phyloP scores from a whole-genome alignment of 371 early-diverging fungal species.

The Mortierella sp. region DNA sequence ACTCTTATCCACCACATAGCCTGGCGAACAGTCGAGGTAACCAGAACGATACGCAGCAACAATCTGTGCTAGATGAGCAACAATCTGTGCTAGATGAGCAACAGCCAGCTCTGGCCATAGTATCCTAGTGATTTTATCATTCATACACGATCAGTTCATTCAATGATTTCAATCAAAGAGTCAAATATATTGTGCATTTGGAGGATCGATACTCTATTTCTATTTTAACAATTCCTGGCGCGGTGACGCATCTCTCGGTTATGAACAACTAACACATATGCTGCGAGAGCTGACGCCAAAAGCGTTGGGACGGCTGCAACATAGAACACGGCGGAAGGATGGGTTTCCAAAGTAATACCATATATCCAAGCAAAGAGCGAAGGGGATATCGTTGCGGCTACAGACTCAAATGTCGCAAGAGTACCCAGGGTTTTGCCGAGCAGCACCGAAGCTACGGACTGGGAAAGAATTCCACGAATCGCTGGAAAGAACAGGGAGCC shows the following conservation, averaged over 20 bases:
- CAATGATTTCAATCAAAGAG: too few species aligned
- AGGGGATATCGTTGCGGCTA: conserved; percentile 20
- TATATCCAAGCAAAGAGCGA: conserved; percentile 27
- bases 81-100: not conserved
- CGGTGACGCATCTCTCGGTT: conserved; percentile 8
- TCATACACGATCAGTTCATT: too few species aligned
- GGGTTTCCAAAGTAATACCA: conserved; percentile 14
- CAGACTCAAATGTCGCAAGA: conserved; percentile 38
- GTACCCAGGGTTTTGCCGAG: conserved; percentile 30
- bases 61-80: not conserved
- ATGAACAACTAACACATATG: conserved; percentile 10
- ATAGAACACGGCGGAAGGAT: conserved; percentile 25
- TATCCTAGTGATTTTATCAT: not conserved
- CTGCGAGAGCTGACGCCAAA: not conserved
- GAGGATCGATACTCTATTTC: too few species aligned
- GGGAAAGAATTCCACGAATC: conserved; percentile 28
- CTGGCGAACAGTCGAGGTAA: not conserved
- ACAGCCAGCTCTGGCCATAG: not conserved
- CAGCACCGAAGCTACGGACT: conserved; percentile 26
- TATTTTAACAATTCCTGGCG: not conserved
- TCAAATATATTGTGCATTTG: too few species aligned
- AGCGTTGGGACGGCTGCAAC: not conserved
- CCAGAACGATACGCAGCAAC: not conserved
- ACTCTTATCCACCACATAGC: not conserved
- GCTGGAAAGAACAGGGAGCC: conserved; percentile 41